Evolutionary conservation across 345 rosid genomes (phyloP).

Genomic region (Pseudoturritis turrita): DNA sequence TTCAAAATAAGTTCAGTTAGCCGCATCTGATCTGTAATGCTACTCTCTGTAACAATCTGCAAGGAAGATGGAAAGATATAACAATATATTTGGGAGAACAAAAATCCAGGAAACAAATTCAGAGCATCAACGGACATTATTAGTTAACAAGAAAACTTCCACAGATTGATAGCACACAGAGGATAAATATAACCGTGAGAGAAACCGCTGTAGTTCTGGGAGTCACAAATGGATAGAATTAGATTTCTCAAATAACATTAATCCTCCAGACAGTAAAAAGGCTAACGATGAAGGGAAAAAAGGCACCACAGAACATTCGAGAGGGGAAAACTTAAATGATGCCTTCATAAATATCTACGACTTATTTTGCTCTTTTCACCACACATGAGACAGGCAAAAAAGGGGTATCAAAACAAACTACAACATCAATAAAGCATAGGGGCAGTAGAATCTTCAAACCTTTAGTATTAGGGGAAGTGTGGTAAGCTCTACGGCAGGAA

Average conservation of each 20-base stretch:
- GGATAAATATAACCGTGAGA: conserved; percentile 2
- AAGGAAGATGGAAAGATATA: not conserved
- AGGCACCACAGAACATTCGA: not conserved
- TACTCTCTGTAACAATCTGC: conserved; percentile 73
- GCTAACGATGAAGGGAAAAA: not conserved
- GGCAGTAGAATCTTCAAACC: conserved; percentile 57
- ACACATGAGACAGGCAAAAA: not conserved
- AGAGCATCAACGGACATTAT: not conserved
- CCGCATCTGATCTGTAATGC: conserved; percentile 89
- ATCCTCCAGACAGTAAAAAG: not conserved
- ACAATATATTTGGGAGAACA: conserved; percentile 49
- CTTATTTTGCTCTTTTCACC: not conserved
- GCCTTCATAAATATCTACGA: not conserved
- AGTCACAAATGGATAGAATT: conserved; percentile 1
- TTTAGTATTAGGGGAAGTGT: conserved; percentile 85
- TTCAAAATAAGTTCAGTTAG: conserved; percentile 69
- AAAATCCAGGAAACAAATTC: conserved; percentile 29
- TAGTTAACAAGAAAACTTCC: not conserved
- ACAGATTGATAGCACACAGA: not conserved
- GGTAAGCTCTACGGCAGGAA: conserved; percentile 90
- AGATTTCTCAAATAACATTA: not conserved
- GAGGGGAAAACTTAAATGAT: not conserved
- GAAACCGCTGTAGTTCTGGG: not conserved
- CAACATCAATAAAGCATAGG: conserved; percentile 5
- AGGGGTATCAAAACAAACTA: not conserved